Evolutionary conservation across 2,329 filamentous ascomycete genomes (phyloP), one percentile per base, ranked within the genome.

Genomic region (Aspergillus intermedius): DNA sequence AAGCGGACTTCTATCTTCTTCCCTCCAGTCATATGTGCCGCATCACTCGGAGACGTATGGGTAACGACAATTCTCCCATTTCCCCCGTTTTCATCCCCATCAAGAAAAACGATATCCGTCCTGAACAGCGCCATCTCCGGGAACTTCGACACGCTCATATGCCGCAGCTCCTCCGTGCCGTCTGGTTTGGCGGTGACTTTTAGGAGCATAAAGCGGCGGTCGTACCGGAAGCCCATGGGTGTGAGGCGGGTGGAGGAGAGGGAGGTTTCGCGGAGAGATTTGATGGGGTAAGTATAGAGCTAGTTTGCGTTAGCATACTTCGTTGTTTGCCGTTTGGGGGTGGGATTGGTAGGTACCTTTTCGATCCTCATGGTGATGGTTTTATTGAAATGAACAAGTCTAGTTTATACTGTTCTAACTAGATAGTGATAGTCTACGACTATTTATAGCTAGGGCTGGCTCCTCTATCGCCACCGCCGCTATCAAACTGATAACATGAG

Each of bases 201-300:
- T 52, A 81, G 76, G 3, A 89, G 76, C 80, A 89, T 87, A 67
- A 87, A 89, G 30, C 75, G 74, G 8, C 86, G 79, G 69, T 90
- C 86, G 62, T 86, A 71, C 37, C 73, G 70, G 56, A 88, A 74
- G 12, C 86, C 85, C 53, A 81, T 77, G n/a, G 74, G 72, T 4
- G 77, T 79, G 42, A 88, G 66, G n/a, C 68, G 66, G 3, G 82
- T 75, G 0, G 69, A 65, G 4, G 72, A 50, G 28, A 88, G 69
- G 15, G 74, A 65, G 47, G 84, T 78, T 45, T 79, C 80, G 32
- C 82, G 79, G n/a, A 88, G 76, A 6, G 78, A 83, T 63, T 89
- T 89, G 69, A 89, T 83, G 39, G 86, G 85, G 64, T 89, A 88
- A 43, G 86, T 75, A 66, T 83, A 87, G 32, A 89, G 74, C 79